phyloP scores from a whole-genome alignment of 1,284 basidiomycete species.

The Fistulina hepatica region DNA sequence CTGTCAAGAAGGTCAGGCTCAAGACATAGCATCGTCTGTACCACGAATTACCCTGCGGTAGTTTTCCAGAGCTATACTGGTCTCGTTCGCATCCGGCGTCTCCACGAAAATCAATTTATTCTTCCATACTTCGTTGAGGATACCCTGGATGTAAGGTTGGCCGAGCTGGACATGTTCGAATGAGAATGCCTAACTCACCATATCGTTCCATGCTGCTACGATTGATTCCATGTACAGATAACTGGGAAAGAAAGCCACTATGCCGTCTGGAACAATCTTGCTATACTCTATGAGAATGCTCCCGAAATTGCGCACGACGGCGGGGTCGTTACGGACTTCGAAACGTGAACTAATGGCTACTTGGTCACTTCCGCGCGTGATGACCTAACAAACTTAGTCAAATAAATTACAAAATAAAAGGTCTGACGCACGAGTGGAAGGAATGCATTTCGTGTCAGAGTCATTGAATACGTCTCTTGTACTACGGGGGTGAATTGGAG shows the following conservation, averaged over 20 bases:
- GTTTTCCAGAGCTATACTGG: slow-evolving; percentile 95
- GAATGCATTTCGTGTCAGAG: slow-evolving; percentile 93
- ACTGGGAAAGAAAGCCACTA: slow-evolving; percentile 98
- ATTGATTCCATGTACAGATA: slow-evolving; percentile 99
- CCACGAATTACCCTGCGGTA: slow-evolving; percentile 72
- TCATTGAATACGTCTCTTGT: slow-evolving; percentile 98
- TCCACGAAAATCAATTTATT: slow-evolving; percentile 99
- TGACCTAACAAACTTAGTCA: slow-evolving; percentile 50
- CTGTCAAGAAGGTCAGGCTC: slow-evolving; percentile 29
- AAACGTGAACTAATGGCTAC: slow-evolving; percentile 99
- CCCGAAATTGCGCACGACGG: slow-evolving; percentile 97
- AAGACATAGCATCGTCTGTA: background rate
- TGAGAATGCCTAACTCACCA: slow-evolving; percentile 43
- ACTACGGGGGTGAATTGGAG: slow-evolving; percentile 96
- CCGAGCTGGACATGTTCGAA: slow-evolving; percentile 9
- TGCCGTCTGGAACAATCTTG: slow-evolving; percentile 97
- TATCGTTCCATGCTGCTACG: slow-evolving; percentile 99
- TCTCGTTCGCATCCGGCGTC: slow-evolving; percentile 98
- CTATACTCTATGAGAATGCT: slow-evolving; percentile 97
- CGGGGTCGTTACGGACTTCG: slow-evolving; percentile 98
- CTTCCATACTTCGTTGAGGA: slow-evolving; percentile 99
- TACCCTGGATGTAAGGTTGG: slow-evolving; percentile 54
- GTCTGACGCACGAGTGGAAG: slow-evolving; percentile 69
- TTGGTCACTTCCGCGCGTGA: slow-evolving; percentile 96
- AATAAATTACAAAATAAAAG: slow-evolving; percentile 6